These are phyloP conservation scores for Globisporangium canariense DNA, from an alignment of 352 stramenopile genomes.

Conservation along the genomic window DNA sequence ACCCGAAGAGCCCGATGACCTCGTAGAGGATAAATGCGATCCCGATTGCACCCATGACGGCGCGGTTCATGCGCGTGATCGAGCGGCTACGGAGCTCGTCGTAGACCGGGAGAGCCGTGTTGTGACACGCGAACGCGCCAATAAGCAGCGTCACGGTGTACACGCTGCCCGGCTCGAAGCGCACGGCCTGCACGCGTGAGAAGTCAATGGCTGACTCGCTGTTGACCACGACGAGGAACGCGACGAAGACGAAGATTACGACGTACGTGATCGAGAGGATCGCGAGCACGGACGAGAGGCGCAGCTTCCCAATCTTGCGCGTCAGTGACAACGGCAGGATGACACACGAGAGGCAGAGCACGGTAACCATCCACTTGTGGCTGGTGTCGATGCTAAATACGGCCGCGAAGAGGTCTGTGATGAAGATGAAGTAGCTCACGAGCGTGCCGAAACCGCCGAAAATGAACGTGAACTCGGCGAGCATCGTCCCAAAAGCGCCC, in stretches of 20 bases:
- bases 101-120: conserved; percentile 74
- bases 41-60: conserved; percentile 53
- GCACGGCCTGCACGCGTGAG: conserved; percentile 38
- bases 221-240: conserved; percentile 36
- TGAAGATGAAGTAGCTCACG: conserved; percentile 82
- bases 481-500: conserved; percentile 46
- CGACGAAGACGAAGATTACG: conserved; percentile 53
- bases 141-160: conserved; percentile 79
- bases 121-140: conserved; percentile 71
- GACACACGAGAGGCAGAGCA: conserved; percentile 30
- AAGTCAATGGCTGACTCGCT: conserved; percentile 21
- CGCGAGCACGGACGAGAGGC: conserved; percentile 52
- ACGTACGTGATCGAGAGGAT: conserved; percentile 72
- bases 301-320: conserved; percentile 58
- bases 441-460: conserved; percentile 80
- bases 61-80: conserved; percentile 58
- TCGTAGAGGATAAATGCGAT: conserved; percentile 73
- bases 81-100: conserved; percentile 60
- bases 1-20: conserved; percentile 62
- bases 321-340: conserved; percentile 63
- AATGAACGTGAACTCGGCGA: conserved; percentile 83
- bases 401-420: conserved; percentile 62
- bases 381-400: conserved; percentile 31
- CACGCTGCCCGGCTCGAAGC: conserved; percentile 53
- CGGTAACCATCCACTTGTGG: conserved; percentile 59